Conservation (phyloP, 768 basidiomycete species). For the Pulveroboletus sp. region DNA sequence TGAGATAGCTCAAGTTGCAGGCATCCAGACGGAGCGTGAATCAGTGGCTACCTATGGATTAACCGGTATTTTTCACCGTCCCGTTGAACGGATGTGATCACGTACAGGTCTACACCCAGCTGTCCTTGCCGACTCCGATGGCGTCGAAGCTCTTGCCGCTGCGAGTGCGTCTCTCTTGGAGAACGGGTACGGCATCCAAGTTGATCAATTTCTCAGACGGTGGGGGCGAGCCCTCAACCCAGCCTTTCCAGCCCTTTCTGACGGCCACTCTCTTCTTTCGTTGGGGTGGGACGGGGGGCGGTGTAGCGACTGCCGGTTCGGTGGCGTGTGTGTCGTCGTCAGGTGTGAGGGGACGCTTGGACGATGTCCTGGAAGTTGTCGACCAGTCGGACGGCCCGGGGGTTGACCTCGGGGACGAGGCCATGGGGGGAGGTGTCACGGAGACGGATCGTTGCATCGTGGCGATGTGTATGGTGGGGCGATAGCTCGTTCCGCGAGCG, state of each 20-base stretch:
- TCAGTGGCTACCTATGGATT: conserved; percentile 4
- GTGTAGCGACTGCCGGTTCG: conserved; percentile 18
- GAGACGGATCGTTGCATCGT: conserved; percentile 67
- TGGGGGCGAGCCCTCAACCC: conserved; percentile 82
- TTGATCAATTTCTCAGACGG: conserved; percentile 80
- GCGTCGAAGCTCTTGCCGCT: conserved; percentile 85
- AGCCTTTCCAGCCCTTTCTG: conserved; percentile 87
- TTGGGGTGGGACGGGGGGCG: conserved; percentile 29
- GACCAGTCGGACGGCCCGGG: conserved; percentile 74
- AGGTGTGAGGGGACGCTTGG: conserved; percentile 75
- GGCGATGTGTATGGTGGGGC: conserved; percentile 67
- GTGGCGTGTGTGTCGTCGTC: conserved; percentile 49
- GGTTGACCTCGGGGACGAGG: conserved; percentile 64
- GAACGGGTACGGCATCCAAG: conserved; percentile 63
- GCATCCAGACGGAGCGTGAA: background rate
- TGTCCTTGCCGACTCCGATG: conserved; percentile 70
- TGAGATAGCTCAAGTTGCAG: background rate
- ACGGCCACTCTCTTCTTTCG: conserved; percentile 60
- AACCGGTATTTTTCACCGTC: conserved; percentile 51
- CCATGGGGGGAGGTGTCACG: conserved; percentile 66
- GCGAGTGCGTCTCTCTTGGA: conserved; percentile 72
- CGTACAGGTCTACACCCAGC: conserved; percentile 63
- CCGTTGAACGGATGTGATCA: conserved; percentile 25
- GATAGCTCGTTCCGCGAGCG: conserved; percentile 37
- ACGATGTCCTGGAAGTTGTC: conserved; percentile 69